A percentile compares a stretch with the other conserved stretches of the same genome.
These are phyloP conservation scores for Daldinia vernicosa DNA, from an alignment of 495 filamentous ascomycete genomes.

Conservation along the genomic window DNA sequence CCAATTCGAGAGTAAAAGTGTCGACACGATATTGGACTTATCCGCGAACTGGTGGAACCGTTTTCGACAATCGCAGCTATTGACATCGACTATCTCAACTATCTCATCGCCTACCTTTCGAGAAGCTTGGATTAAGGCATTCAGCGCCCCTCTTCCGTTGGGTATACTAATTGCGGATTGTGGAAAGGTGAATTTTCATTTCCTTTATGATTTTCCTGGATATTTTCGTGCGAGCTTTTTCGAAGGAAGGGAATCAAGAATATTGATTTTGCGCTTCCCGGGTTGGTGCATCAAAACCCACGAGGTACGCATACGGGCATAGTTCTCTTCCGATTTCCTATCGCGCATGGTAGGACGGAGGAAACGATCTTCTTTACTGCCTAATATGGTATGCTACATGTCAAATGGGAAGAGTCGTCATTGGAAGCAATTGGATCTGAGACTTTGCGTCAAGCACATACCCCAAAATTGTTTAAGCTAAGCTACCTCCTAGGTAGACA, in stretches of 20 bases:
- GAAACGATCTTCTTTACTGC: slow-evolving; percentile 37
- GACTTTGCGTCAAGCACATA: slow-evolving; percentile 78
- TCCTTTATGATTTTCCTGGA: slow-evolving; percentile 13
- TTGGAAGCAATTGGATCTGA: slow-evolving; percentile 77
- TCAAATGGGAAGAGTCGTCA: slow-evolving; percentile 62
- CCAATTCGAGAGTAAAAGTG: slow-evolving; percentile 1
- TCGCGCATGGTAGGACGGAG: slow-evolving; percentile 35
- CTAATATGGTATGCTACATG: slow-evolving; percentile 40
- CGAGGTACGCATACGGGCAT: slow-evolving; percentile 47
- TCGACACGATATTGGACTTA: slow-evolving; percentile 2
- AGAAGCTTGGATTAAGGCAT: not conserved
- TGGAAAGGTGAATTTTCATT: slow-evolving; percentile 29
- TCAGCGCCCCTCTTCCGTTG: not conserved
- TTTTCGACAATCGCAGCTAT: slow-evolving; percentile 4
- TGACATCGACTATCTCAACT: slow-evolving; percentile 14
- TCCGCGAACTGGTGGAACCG: slow-evolving; percentile 20
- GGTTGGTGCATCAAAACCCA: slow-evolving; percentile 45
- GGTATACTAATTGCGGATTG: not conserved
- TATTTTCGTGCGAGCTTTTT: slow-evolving; percentile 2
- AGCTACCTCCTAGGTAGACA: slow-evolving; percentile 24
- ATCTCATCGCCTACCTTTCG: slow-evolving; percentile 2
- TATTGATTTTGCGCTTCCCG: slow-evolving; percentile 38
- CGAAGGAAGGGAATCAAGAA: slow-evolving; percentile 28
- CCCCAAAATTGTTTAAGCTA: slow-evolving; percentile 31
- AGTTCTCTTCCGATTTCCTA: slow-evolving; percentile 36